phyloP scores from a whole-genome alignment of 2,329 filamentous ascomycete genomes.

The Botrytis sinoallii region DNA sequence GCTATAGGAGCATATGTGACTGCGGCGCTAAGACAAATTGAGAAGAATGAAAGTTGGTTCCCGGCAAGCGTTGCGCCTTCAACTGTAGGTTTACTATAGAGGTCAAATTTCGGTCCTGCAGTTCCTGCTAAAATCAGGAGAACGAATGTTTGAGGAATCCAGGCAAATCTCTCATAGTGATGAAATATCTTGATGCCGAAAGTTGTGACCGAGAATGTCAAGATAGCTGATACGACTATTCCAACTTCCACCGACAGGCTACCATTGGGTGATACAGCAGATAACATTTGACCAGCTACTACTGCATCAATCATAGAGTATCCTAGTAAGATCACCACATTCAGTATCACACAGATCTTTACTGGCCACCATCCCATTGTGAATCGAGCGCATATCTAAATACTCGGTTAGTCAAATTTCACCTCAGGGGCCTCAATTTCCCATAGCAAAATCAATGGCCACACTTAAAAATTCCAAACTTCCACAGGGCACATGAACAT shows the following conservation, averaged over 20 bases:
- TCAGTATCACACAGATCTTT: conserved; percentile 60
- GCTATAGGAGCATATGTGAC: conserved; percentile 61
- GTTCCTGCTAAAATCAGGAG: conserved; percentile 60
- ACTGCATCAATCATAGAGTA: conserved; percentile 63
- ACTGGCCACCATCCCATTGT: conserved; percentile 64
- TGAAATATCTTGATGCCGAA: conserved; percentile 69
- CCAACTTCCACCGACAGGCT: conserved; percentile 62
- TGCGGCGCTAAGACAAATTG: conserved; percentile 61
- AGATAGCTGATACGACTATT: conserved; percentile 61
- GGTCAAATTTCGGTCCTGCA: conserved; percentile 58
- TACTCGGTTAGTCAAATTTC: conserved; percentile 9
- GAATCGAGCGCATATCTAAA: conserved; percentile 50
- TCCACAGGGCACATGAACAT: not conserved
- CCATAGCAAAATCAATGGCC: not conserved
- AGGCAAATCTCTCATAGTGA: conserved; percentile 65
- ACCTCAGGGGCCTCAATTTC: not conserved
- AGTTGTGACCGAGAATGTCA: conserved; percentile 61
- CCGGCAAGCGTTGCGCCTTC: conserved; percentile 48
- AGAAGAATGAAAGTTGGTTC: conserved; percentile 66
- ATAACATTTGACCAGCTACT: conserved; percentile 65
- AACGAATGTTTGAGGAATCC: conserved; percentile 60
- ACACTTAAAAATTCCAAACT: not conserved
- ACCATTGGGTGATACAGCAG: conserved; percentile 57
- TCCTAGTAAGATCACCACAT: conserved; percentile 59
- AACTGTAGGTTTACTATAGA: conserved; percentile 47